Base-by-base conservation (phyloP, 2,329 filamentous ascomycete genomes). In the Fusarium sp. region DNA sequence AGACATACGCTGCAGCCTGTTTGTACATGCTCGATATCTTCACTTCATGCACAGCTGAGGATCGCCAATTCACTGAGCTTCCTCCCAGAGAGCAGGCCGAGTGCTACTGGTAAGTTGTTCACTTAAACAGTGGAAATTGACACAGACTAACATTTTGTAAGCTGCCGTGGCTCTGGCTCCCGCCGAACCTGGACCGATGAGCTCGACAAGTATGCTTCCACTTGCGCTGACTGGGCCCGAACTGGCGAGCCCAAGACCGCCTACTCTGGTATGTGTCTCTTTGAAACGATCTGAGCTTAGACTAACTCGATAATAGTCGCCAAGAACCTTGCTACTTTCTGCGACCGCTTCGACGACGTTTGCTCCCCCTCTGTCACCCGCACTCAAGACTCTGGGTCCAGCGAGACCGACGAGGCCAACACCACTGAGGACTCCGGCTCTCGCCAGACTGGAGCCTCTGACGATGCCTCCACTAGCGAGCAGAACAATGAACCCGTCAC, bases 31-130 rank as follows among this genome's bases (percentile, higher is more conserved):
- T 78, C 22, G 67, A 52, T 33, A 57, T 81, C 54, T 81, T 75
- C 56, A 59, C 62, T 26, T 79, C 78, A 5, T 82, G 80, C 65
- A 74, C 71, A 44, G 63, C 45, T 15, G 60, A 74, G 42, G 75
- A 78, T 28, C 62, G 61, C 10, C 71, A 72, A 26, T 82, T 82
- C 67, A 70, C 73, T n/a, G 45, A 69, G 9, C 61, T 80, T 28
- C 76, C 76, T 28, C 75, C 60, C 62, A 70, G 52, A 26, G 73
- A 78, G 36, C 80, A 82, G 52, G 80, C 81, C 24, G 69, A 75
- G 24, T 82, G 81, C 75, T 81, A 80, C 72, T 82, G 81, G 81
- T 82, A 56, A 66, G 80, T 68, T 10, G 11, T 22, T 8, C 33
- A 51, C 7, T 13, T 17, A 28, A n/a, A 31, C 22, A 33, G 31